Percentiles rank a stretch among this genome's conserved stretches.
Conservation (phyloP, 2,329 filamentous ascomycete genomes). For the Monosporascus sp. region DNA sequence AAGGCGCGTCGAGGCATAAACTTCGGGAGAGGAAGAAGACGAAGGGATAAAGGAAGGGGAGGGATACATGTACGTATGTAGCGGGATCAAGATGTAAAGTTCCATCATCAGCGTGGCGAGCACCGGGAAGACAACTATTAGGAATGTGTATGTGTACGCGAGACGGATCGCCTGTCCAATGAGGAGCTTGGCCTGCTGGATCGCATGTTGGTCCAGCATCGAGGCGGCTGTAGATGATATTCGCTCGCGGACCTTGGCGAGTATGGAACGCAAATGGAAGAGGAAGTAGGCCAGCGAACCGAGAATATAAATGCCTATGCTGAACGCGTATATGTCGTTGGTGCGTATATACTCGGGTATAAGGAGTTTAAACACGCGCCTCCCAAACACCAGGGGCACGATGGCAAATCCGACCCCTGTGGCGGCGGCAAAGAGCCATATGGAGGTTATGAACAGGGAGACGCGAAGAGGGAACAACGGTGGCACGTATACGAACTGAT, state of each 20-base stretch:
- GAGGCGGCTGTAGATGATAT: slow-evolving; percentile 16
- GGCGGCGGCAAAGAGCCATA: slow-evolving; percentile 89
- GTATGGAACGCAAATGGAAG: slow-evolving; percentile 43
- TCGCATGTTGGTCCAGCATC: slow-evolving; percentile 24
- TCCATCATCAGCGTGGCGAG: slow-evolving; percentile 76
- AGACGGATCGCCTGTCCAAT: slow-evolving; percentile 40
- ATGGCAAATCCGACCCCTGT: slow-evolving; percentile 84
- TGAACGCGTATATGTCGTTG: slow-evolving; percentile 97
- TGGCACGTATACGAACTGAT: slow-evolving; percentile 73
- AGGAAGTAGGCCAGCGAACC: slow-evolving; percentile 60
- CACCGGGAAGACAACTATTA: slow-evolving; percentile 75
- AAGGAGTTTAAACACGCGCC: slow-evolving; percentile 66
- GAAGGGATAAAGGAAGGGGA: neutral
- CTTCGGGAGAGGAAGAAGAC: slow-evolving; percentile 11
- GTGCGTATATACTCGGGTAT: slow-evolving; percentile 68
- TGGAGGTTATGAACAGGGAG: slow-evolving; percentile 77
- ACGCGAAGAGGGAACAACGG: slow-evolving; percentile 78
- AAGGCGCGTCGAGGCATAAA: slow-evolving; percentile 21
- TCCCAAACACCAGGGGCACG: slow-evolving; percentile 78
- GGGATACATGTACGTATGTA: slow-evolving; percentile 69
- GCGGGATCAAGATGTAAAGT: slow-evolving; percentile 79
- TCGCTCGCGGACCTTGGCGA: slow-evolving; percentile 27
- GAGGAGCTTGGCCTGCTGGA: slow-evolving; percentile 24
- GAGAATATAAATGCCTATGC: slow-evolving; percentile 78
- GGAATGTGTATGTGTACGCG: slow-evolving; percentile 68